These are phyloP conservation scores for Penicillium subrubescens DNA, from an alignment of 495 filamentous ascomycete genomes.

Conservation along the genomic window DNA sequence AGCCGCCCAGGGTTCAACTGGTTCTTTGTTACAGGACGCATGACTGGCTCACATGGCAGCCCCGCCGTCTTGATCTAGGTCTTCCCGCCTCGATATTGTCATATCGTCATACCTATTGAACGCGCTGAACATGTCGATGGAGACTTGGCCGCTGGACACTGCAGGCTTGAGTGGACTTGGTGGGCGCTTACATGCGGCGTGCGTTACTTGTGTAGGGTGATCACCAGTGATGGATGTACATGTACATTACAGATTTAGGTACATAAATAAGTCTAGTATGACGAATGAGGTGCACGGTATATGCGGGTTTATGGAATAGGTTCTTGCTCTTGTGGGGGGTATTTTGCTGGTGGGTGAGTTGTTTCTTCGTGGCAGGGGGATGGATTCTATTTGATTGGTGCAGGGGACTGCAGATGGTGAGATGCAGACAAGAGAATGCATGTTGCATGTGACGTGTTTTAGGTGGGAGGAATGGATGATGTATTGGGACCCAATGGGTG, in stretches of 20 bases:
- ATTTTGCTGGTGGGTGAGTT: not conserved
- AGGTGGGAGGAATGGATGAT: not conserved
- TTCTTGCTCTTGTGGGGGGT: not conserved
- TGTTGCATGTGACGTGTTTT: not conserved
- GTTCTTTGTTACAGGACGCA: not conserved
- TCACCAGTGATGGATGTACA: not conserved
- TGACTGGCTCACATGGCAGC: not conserved
- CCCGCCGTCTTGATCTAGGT: not conserved
- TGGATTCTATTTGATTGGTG: not conserved
- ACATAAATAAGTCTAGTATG: not conserved
- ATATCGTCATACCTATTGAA: not conserved
- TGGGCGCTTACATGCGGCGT: not conserved
- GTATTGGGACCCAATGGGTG: no score
- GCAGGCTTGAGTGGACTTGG: not conserved
- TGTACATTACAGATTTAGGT: no score
- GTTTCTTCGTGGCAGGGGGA: not conserved
- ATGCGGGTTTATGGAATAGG: not conserved
- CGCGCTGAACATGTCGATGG: not conserved
- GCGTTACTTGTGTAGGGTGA: not conserved
- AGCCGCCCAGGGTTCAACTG: not conserved
- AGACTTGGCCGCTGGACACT: not conserved
- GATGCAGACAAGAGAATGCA: not conserved
- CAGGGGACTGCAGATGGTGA: not conserved
- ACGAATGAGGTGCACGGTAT: not conserved
- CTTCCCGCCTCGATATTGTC: not conserved